A percentile compares a stretch with the other conserved stretches of the same genome.
Conservation (phyloP, 768 basidiomycete genomes). For the Trametes meyenii region DNA sequence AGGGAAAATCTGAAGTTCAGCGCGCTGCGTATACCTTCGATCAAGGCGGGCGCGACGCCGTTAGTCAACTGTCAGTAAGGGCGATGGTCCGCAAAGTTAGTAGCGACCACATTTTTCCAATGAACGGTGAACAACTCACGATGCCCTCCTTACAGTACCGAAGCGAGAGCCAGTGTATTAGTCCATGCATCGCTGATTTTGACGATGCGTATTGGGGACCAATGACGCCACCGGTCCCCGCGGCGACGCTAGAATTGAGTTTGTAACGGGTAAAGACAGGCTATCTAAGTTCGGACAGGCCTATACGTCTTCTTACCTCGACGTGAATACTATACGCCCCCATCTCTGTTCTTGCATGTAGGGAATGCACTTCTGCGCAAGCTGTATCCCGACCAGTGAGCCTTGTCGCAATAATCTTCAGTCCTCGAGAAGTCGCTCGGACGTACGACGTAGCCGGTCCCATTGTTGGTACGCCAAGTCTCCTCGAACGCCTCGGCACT, state of each 20-base stretch:
- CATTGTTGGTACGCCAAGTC: slow-evolving; percentile 52
- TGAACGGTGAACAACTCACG: slow-evolving; percentile 37
- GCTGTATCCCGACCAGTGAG: slow-evolving; percentile 32
- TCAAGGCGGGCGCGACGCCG: slow-evolving; percentile 54
- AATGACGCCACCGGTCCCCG: slow-evolving; percentile 55
- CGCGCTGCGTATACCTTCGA: slow-evolving; percentile 38
- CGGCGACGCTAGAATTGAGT: slow-evolving; percentile 44
- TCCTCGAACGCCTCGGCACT: slow-evolving; percentile 47
- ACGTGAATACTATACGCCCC: slow-evolving; percentile 55
- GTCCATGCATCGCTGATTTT: slow-evolving; percentile 56
- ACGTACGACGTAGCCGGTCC: slow-evolving; percentile 49
- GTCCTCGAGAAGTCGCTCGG: not conserved
- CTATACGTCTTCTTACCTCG: slow-evolving; percentile 39
- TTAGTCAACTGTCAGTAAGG: slow-evolving; percentile 46
- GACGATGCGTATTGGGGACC: slow-evolving; percentile 62
- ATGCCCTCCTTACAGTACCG: slow-evolving; percentile 54
- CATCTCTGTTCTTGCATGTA: slow-evolving; percentile 52
- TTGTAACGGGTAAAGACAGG: not conserved
- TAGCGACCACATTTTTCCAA: no score
- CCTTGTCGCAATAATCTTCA: not conserved
- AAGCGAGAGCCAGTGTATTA: slow-evolving; percentile 56
- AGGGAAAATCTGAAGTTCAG: not conserved
- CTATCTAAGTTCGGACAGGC: not conserved
- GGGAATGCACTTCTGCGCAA: slow-evolving; percentile 54
- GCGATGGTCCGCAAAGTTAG: no score